A percentile compares a stretch with the other conserved stretches of the same genome.
Conservation (phyloP, 2,329 filamentous ascomycete genomes). For the Pseudogymnoascus sp. region DNA sequence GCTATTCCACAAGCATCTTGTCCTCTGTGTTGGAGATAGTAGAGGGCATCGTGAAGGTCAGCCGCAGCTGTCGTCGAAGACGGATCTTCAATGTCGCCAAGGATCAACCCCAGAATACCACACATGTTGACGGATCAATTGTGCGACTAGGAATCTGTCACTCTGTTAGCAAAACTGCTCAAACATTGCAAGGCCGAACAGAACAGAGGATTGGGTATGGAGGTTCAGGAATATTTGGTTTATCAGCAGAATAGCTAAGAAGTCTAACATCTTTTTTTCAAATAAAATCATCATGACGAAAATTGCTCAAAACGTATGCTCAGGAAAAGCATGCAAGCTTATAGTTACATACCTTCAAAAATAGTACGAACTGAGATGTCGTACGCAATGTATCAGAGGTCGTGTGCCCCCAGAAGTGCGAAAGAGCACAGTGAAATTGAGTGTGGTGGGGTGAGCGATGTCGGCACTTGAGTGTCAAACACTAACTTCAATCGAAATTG, state of each 20-base stretch:
- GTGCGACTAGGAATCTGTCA: constrained; percentile 5
- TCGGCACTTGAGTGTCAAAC: background rate
- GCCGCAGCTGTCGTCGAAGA: constrained; percentile 45
- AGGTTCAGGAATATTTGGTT: constrained; percentile 22
- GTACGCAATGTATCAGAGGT: constrained; percentile 1
- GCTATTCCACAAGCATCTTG: constrained; percentile 88
- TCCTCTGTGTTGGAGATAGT: constrained; percentile 64
- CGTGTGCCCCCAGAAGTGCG: background rate
- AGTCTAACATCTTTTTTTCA: constrained; percentile 37
- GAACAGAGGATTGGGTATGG: constrained; percentile 12
- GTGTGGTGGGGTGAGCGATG: constrained; percentile 5
- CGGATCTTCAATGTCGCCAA: constrained; percentile 45
- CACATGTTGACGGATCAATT: constrained; percentile 42
- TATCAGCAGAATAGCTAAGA: constrained; percentile 29
- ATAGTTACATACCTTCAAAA: background rate
- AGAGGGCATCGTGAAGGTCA: constrained; percentile 65
- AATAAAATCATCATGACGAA: constrained; percentile 24
- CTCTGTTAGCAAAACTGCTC: constrained; percentile 9
- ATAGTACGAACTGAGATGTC: background rate
- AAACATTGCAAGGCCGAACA: background rate
- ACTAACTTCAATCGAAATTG: constrained; percentile 8
- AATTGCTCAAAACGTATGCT: background rate
- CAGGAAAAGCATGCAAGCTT: background rate
- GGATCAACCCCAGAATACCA: constrained; percentile 54
- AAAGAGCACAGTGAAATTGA: background rate